These are phyloP conservation scores for Eremomyces bilateralis DNA, from an alignment of 495 filamentous ascomycete genomes.

Conservation along the genomic window DNA sequence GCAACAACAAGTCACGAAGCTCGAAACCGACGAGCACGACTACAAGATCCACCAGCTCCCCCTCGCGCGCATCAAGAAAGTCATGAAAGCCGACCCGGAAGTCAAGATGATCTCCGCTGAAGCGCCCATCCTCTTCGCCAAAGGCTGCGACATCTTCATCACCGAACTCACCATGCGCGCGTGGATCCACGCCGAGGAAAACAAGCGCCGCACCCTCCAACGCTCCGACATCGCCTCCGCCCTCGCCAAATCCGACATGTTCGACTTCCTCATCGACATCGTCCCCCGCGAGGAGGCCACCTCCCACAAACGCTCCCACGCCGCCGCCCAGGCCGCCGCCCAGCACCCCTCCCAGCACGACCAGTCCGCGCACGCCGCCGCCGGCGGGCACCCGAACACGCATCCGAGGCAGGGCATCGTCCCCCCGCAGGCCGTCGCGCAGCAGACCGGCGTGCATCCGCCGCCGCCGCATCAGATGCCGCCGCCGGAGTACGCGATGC, in stretches of 20 bases:
- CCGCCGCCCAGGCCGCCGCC: slow-evolving; percentile 31
- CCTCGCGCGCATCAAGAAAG: slow-evolving; percentile 93
- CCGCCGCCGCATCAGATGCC: slow-evolving; percentile 48
- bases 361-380: slow-evolving; percentile 2
- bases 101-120: slow-evolving; percentile 99
- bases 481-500: slow-evolving; percentile 38
- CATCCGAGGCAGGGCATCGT: too few species aligned
- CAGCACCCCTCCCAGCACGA: slow-evolving; percentile 18
- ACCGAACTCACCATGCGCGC: slow-evolving; percentile 97
- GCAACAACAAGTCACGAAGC: slow-evolving; percentile 89
- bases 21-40: slow-evolving; percentile 88
- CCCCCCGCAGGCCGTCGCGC: slow-evolving; percentile 8
- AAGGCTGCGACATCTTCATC: slow-evolving; percentile 98
- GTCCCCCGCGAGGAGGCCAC: slow-evolving; percentile 87
- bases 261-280: slow-evolving; percentile 98
- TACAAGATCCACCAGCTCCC: slow-evolving; percentile 95
- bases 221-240: slow-evolving; percentile 91
- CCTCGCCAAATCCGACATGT: slow-evolving; percentile 95
- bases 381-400: slow-evolving; percentile 11
- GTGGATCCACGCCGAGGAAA: slow-evolving; percentile 99
- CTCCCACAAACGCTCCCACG: slow-evolving; percentile 58
- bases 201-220: slow-evolving; percentile 89
- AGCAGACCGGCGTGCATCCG: slow-evolving; percentile 34
- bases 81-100: slow-evolving; percentile 98
- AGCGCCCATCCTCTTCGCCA: slow-evolving; percentile 92